Conservation (phyloP, 139 green algal species). For the Asterochloris sp. region DNA sequence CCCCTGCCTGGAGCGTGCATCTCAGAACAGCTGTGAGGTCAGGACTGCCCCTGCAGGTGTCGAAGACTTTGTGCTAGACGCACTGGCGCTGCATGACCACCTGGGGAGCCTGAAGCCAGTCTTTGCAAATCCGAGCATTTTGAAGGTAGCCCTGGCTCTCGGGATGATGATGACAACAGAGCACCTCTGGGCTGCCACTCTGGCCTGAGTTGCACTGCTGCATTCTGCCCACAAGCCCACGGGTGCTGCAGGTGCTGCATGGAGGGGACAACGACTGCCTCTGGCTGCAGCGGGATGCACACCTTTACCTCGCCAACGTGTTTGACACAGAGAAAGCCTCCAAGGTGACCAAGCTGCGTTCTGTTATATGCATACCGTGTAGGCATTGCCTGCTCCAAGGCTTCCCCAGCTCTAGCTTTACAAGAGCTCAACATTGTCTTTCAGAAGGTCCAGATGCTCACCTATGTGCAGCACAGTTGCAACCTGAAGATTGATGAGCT, state of each 20-base stretch:
- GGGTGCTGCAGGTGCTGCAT: slow-evolving; percentile 62
- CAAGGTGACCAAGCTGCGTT: slow-evolving; percentile 33
- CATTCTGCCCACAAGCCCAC: neutral
- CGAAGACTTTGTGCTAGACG: slow-evolving; percentile 67
- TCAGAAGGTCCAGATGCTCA: neutral
- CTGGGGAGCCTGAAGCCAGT: slow-evolving; percentile 46
- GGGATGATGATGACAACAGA: neutral
- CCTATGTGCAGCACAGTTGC: neutral
- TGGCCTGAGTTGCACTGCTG: neutral
- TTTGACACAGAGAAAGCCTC: slow-evolving; percentile 79
- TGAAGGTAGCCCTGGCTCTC: slow-evolving; percentile 39
- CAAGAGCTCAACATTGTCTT: neutral
- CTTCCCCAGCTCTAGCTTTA: neutral
- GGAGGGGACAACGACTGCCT: slow-evolving; percentile 74
- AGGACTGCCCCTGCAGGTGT: slow-evolving; percentile 16
- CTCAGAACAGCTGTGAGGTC: no score
- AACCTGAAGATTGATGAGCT: neutral
- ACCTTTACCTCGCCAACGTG: slow-evolving; percentile 71
- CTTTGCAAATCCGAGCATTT: slow-evolving; percentile 48
- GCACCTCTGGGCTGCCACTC: no score
- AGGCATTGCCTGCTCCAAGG: no score
- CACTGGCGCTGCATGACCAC: slow-evolving; percentile 59
- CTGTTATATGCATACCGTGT: no score
- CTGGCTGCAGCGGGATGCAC: slow-evolving; percentile 78
- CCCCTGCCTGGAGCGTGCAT: no score